Conservation (phyloP, 768 basidiomycete genomes). For the Boletus eberwhitei region DNA sequence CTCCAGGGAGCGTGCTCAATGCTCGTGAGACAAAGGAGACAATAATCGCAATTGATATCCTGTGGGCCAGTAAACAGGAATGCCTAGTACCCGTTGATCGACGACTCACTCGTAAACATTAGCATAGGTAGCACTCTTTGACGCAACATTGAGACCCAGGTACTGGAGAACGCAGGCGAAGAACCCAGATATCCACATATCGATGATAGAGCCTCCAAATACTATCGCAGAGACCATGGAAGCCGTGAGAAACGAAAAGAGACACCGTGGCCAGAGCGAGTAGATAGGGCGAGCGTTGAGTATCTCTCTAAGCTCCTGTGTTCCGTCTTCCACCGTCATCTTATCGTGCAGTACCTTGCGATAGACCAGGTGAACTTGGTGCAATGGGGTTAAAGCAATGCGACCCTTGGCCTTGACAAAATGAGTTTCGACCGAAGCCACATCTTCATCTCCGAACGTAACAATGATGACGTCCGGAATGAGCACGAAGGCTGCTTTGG, state of each 20-base stretch:
- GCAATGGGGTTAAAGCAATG: constrained; percentile 78
- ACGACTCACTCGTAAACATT: constrained; percentile 87
- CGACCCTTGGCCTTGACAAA: constrained; percentile 82
- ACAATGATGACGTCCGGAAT: constrained; percentile 76
- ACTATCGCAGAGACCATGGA: constrained; percentile 80
- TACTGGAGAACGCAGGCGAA: constrained; percentile 72
- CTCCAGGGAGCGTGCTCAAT: constrained; percentile 69
- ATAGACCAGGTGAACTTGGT: constrained; percentile 81
- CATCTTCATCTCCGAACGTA: constrained; percentile 75
- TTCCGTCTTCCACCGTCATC: constrained; percentile 71
- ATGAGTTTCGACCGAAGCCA: constrained; percentile 71
- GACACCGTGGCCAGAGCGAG: constrained; percentile 60
- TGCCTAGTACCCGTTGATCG: background rate
- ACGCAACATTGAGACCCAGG: constrained; percentile 76
- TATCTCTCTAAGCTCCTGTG: constrained; percentile 59
- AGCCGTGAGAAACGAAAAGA: constrained; percentile 72
- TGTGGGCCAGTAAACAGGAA: constrained; percentile 25
- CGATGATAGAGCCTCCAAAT: constrained; percentile 77
- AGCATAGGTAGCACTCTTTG: constrained; percentile 87
- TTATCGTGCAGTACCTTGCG: constrained; percentile 83
- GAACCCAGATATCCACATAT: constrained; percentile 77
- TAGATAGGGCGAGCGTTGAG: constrained; percentile 67
- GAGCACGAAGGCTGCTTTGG: constrained; percentile 83
- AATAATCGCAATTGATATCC: constrained; percentile 80
- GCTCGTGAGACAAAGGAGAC: constrained; percentile 81